Conservation (phyloP, 1,284 basidiomycete genomes). For the Apiotrichum brassicae region DNA sequence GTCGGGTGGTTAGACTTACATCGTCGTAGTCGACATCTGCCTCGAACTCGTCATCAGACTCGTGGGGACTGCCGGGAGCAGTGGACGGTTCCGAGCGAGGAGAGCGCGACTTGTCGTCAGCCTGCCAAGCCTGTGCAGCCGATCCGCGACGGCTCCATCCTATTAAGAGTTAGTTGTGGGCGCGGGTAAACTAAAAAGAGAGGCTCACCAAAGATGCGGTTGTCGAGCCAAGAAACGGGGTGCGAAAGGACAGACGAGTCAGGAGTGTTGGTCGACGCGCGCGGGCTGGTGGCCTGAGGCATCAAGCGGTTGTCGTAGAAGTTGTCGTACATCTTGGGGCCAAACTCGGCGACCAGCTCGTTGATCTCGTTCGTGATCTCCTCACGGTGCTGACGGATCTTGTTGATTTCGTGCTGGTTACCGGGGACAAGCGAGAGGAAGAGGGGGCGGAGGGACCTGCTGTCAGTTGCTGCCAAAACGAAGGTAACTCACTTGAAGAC, state of each 20-base stretch:
- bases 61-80: conserved; percentile 36
- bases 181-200: background rate
- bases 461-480: background rate
- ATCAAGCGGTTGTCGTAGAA: conserved; percentile 83
- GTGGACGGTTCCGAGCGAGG: conserved; percentile 31
- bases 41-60: conserved; percentile 45
- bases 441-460: conserved; percentile 82
- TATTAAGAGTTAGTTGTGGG: conserved; percentile 6
- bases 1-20: conserved; percentile 23
- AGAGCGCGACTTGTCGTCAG: conserved; percentile 28
- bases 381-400: conserved; percentile 70
- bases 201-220: conserved; percentile 44
- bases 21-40: conserved; percentile 52
- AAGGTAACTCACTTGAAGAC: conserved; percentile 72
- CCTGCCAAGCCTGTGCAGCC: conserved; percentile 39
- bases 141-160: conserved; percentile 41
- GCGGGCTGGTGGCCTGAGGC: conserved; percentile 73
- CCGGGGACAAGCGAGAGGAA: conserved; percentile 86
- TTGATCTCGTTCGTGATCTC: conserved; percentile 80
- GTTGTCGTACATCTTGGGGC: conserved; percentile 79
- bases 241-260: conserved; percentile 44
- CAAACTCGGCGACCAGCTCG: conserved; percentile 79
- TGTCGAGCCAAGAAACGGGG: conserved; percentile 47
- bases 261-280: conserved; percentile 31
- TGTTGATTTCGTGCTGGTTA: conserved; percentile 76